Percentiles rank a stretch among this genome's conserved stretches.
Conservation (phyloP, 352 stramenopile genomes). For the Globisporangium spinosum region DNA sequence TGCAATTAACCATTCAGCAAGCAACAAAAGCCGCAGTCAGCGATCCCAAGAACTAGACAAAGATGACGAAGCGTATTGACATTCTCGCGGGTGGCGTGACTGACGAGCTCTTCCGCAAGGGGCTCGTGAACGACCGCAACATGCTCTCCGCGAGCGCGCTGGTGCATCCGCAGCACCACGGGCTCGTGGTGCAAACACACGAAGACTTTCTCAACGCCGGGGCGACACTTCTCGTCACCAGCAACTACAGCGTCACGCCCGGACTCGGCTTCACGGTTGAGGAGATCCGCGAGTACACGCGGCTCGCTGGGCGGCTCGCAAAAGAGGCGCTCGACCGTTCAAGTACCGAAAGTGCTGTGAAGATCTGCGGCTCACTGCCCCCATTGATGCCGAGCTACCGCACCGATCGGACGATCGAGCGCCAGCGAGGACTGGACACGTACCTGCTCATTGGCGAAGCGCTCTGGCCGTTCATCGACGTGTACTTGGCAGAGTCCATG, state of each 20-base stretch:
- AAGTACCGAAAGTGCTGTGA: constrained; percentile 24
- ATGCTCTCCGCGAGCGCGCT: constrained; percentile 88
- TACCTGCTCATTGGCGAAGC: constrained; percentile 80
- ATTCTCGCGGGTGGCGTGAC: constrained; percentile 83
- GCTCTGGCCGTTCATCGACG: constrained; percentile 74
- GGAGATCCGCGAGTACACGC: constrained; percentile 67
- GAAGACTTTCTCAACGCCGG: constrained; percentile 75
- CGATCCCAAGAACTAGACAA: background rate
- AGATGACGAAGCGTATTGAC: constrained; percentile 24
- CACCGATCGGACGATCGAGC: constrained; percentile 80
- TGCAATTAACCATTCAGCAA: background rate
- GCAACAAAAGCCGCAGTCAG: background rate
- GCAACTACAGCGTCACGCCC: constrained; percentile 87
- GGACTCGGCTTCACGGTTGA: constrained; percentile 78
- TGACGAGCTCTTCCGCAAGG: constrained; percentile 85
- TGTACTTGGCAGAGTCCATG: constrained; percentile 89
- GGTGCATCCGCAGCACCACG: constrained; percentile 58
- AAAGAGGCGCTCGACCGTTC: constrained; percentile 34
- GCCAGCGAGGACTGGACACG: constrained; percentile 55
- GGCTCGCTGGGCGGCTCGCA: constrained; percentile 61
- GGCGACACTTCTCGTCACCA: constrained; percentile 80
- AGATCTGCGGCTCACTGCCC: constrained; percentile 85
- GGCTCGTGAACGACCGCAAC: constrained; percentile 88
- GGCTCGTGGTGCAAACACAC: constrained; percentile 64
- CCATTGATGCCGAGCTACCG: constrained; percentile 90